phyloP scores from a whole-genome alignment of 2,329 filamentous ascomycete genomes.

The Cryphonectria carpinicola region DNA sequence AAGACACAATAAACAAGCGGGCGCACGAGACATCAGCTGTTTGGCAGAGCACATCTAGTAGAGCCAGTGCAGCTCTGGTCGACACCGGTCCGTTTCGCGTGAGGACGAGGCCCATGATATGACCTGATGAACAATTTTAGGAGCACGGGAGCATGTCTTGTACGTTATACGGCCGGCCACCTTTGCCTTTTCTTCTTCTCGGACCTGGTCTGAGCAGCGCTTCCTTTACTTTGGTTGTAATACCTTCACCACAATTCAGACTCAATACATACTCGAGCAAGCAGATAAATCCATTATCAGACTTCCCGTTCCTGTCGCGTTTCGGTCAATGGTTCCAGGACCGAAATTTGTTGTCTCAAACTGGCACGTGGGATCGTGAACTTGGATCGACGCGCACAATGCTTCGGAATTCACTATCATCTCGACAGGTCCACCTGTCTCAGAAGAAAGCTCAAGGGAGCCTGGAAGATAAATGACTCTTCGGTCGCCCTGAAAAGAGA shows the following conservation, averaged over 20 bases:
- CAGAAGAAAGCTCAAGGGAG: not conserved
- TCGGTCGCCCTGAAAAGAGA: not conserved
- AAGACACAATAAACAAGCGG: slow-evolving; percentile 79
- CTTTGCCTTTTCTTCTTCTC: not conserved
- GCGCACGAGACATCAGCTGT: not conserved
- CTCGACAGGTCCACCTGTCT: not conserved
- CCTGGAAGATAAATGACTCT: not conserved
- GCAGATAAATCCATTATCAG: not conserved
- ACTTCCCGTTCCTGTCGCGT: not conserved
- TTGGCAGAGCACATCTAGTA: slow-evolving; percentile 2
- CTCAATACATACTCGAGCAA: not conserved
- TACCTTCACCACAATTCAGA: not conserved
- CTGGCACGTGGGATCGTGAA: not conserved
- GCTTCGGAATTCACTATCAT: slow-evolving; percentile 5
- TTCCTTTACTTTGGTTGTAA: not conserved
- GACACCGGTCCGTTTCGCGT: not conserved
- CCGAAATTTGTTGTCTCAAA: not conserved
- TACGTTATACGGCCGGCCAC: slow-evolving; percentile 1
- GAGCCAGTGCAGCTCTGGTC: not conserved
- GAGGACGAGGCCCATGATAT: slow-evolving; percentile 2
- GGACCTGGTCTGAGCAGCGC: not conserved
- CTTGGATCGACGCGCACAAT: not conserved
- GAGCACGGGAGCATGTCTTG: slow-evolving; percentile 8
- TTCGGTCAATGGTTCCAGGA: not conserved
- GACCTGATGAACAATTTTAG: slow-evolving; percentile 10